These are phyloP conservation scores for Silene noctiflora DNA, from an alignment of 179 eudicot species.

Conservation along the genomic window DNA sequence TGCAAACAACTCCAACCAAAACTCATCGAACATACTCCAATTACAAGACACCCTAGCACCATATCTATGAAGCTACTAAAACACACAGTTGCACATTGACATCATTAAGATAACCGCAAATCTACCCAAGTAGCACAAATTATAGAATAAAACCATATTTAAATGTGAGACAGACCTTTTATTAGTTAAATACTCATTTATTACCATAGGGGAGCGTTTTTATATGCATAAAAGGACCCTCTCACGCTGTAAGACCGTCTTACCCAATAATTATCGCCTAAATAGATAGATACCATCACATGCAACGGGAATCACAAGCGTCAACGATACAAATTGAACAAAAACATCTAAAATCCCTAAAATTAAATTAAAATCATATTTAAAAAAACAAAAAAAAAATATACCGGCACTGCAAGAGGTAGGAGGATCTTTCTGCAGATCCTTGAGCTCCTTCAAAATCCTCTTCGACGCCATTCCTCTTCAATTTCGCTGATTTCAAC, in stretches of 20 bases:
- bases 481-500: not conserved
- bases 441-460: slow-evolving; percentile 17
- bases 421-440: slow-evolving; percentile 16
- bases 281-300: not conserved
- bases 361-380: not conserved
- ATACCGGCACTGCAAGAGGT: slow-evolving; percentile 19
- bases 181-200: too few relatives aligned
- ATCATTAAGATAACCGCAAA: not conserved
- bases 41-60: too few relatives aligned
- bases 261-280: too few relatives aligned
- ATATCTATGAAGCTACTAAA: too few relatives aligned
- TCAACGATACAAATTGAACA: not conserved
- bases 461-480: slow-evolving; percentile 56
- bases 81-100: not conserved
- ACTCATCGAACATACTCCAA: not conserved
- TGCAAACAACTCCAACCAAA: not conserved
- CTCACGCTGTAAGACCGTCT: too few relatives aligned
- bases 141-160: too few relatives aligned
- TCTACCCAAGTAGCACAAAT: not conserved
- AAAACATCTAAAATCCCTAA: not conserved
- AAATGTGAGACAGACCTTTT: too few relatives aligned
- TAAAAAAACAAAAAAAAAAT: not conserved
- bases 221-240: too few relatives aligned
- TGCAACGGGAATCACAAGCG: not conserved
- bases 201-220: too few relatives aligned